Percentiles rank a stretch among this genome's conserved stretches.
phyloP scores from a whole-genome alignment of 805 yeast species.

The Peterozyma xylosa region DNA sequence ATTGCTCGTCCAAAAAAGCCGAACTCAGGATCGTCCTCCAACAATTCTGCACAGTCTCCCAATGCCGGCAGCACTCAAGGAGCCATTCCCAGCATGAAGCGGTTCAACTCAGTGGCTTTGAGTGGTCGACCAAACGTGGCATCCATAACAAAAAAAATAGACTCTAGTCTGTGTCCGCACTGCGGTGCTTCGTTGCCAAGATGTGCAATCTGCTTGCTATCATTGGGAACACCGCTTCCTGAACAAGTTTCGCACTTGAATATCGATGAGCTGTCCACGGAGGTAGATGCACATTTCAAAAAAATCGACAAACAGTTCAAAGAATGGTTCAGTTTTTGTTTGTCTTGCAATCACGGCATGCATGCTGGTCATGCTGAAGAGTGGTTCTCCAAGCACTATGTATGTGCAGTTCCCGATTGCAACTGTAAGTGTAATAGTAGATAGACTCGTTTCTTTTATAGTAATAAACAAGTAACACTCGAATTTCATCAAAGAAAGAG shows the following conservation, averaged over 20 bases:
- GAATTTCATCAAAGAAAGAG: too few species aligned
- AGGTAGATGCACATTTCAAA: neutral
- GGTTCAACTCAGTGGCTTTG: constrained; percentile 18
- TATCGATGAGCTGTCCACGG: neutral
- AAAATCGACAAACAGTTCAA: constrained; percentile 40
- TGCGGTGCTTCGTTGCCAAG: constrained; percentile 86
- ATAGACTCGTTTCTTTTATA: constrained; percentile 11
- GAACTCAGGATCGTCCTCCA: neutral
- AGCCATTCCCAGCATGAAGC: constrained; percentile 12
- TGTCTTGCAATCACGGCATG: constrained; percentile 87
- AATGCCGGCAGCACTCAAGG: constrained; percentile 7
- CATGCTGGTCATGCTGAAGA: constrained; percentile 95
- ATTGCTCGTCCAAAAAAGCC: constrained; percentile 30
- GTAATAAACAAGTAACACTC: too few species aligned
- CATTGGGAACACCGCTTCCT: constrained; percentile 65
- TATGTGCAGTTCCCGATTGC: constrained; percentile 95
- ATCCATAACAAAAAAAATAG: constrained; percentile 8
- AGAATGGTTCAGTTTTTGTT: constrained; percentile 88
- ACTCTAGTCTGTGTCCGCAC: constrained; percentile 51
- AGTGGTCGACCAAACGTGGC: neutral
- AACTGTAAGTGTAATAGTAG: constrained; percentile 70
- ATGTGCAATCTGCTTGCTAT: constrained; percentile 80
- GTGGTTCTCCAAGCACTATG: constrained; percentile 83
- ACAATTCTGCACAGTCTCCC: too few species aligned
- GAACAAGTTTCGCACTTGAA: constrained; percentile 24